Evolutionary conservation across 2,329 filamentous ascomycete species (phyloP).

Genomic region (Blastomyces emzantsi): DNA sequence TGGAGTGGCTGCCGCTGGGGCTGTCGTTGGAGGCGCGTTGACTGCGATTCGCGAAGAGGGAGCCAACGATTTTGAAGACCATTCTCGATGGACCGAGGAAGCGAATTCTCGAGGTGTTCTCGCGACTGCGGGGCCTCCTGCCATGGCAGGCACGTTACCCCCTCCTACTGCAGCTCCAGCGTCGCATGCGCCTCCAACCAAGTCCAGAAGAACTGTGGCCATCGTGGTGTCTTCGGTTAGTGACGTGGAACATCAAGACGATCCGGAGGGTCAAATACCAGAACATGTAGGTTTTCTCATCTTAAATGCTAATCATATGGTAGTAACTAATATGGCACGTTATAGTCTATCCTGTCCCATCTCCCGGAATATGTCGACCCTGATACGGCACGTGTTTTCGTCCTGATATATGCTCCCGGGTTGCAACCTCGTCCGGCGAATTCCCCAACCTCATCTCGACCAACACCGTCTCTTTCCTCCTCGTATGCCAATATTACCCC

Average conservation of each 20-base stretch:
- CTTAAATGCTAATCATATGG: neutral
- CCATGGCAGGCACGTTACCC: constrained; percentile 27
- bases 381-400: constrained; percentile 65
- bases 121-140: constrained; percentile 16
- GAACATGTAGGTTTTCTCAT: constrained; percentile 60
- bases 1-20: constrained; percentile 72
- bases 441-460: constrained; percentile 39
- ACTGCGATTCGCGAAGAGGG: constrained; percentile 79
- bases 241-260: constrained; percentile 31
- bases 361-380: constrained; percentile 71
- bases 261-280: constrained; percentile 39
- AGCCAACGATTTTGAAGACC: constrained; percentile 69
- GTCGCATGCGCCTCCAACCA: constrained; percentile 26
- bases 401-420: constrained; percentile 80
- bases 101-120: constrained; percentile 54
- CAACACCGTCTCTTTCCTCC: constrained; percentile 59
- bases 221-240: constrained; percentile 78
- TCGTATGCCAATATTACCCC: constrained; percentile 81
- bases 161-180: constrained; percentile 22
- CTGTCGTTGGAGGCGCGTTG: constrained; percentile 71
- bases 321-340: constrained; percentile 11
- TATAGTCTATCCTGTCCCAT: constrained; percentile 75
- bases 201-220: constrained; percentile 67
- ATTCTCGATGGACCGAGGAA: constrained; percentile 88
- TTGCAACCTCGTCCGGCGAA: constrained; percentile 52